Evolutionary conservation across 2,329 filamentous ascomycete genomes (phyloP), one percentile per base, ranked within the genome.

Genomic region (Trichoderma endophyticum): DNA sequence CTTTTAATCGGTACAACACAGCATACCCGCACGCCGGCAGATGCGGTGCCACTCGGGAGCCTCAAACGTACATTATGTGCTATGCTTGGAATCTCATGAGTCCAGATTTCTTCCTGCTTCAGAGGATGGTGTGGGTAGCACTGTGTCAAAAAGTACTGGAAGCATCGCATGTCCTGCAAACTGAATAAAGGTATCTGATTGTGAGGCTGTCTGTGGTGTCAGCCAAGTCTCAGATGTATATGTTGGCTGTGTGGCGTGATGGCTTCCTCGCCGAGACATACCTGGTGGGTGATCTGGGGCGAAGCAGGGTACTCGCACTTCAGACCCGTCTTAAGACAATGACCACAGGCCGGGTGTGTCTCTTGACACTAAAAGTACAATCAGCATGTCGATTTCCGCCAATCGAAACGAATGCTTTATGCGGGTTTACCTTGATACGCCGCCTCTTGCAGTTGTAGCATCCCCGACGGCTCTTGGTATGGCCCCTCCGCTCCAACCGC

Each of bases 371-470:
- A 72, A 5, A 43, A n/a, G 43, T 51, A n/a, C 39, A 57, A 67
- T 64, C 24, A 30, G 63, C 62, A 39, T 34, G 1, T 21, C 11
- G 9, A 48, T 30, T 26, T 15, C 4, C 2, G 18, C 14, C 9
- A 21, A 60, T 26, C 12, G 36, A n/a, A 24, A 36, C 14, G 0
- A 14, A 9, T 15, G 64, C 4, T 28, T 8, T 67, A 3, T 67
- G 21, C 6, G 64, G 7, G 39, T 21, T 24, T 79, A 87, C 87
- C 85, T 90, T 92, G 78, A 92, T 91, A 72, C 89, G 86, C 54
- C 90, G 82, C 71, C 87, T 84, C 80, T 92, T 92, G 82, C 90
- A 92, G 78, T 90, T 90, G 79, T 86, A 91, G 79, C 90, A 92
- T 9, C 90, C 90, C 18, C 86, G 83, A 28, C 90, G 85, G 65